Conservation (phyloP, 495 filamentous ascomycete species). For the Rusavskia elegans region DNA sequence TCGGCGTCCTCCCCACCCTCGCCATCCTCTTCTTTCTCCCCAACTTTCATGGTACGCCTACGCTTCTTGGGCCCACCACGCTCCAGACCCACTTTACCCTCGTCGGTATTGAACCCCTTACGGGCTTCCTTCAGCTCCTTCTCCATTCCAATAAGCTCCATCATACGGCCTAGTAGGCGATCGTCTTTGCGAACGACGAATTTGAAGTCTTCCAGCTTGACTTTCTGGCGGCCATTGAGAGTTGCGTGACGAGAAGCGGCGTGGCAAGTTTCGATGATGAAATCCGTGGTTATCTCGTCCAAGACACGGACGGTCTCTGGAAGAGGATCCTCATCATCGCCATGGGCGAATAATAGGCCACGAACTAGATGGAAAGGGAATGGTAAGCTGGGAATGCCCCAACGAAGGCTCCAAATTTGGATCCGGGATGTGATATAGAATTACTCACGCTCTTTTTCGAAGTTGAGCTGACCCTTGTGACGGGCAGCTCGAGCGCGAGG, state of each 20-base stretch:
- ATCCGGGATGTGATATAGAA: not conserved
- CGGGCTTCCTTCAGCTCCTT: slow-evolving; percentile 62
- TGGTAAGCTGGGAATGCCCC: slow-evolving; percentile 4
- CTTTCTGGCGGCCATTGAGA: slow-evolving; percentile 74
- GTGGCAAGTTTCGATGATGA: slow-evolving; percentile 77
- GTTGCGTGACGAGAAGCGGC: slow-evolving; percentile 67
- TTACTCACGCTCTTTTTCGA: slow-evolving; percentile 58
- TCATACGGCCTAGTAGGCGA: slow-evolving; percentile 72
- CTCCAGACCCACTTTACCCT: slow-evolving; percentile 20
- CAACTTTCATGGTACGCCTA: slow-evolving; percentile 10
- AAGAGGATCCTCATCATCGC: slow-evolving; percentile 56
- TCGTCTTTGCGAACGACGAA: slow-evolving; percentile 78
- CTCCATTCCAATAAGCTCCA: slow-evolving; percentile 71
- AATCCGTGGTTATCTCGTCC: slow-evolving; percentile 89
- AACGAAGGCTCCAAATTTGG: not conserved
- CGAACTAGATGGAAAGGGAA: slow-evolving; percentile 37
- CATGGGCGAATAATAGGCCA: slow-evolving; percentile 72
- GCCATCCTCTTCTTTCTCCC: slow-evolving; percentile 1
- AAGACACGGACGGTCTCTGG: slow-evolving; percentile 71
- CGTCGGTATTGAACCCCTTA: slow-evolving; percentile 45
- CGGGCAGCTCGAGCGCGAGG: slow-evolving; percentile 62
- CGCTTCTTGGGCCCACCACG: slow-evolving; percentile 17
- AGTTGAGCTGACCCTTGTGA: slow-evolving; percentile 82
- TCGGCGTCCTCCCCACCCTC: slow-evolving; percentile 3
- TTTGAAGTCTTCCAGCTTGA: slow-evolving; percentile 96